Base-by-base conservation (phyloP, 192 early-diverging fungal species). In the Dissophora ornata region DNA sequence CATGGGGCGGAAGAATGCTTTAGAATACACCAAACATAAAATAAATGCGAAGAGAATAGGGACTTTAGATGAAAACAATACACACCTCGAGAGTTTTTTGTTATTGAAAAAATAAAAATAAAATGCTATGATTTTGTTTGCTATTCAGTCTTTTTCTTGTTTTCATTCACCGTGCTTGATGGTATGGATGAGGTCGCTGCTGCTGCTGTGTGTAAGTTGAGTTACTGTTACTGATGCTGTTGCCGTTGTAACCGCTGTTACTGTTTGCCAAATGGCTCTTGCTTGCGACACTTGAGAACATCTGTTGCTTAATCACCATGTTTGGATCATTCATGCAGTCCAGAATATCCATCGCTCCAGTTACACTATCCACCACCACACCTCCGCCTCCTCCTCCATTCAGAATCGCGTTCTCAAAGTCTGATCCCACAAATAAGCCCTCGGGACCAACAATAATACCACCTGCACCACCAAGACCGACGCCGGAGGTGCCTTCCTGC, bases 311-410 rank as follows among this genome's bases (percentile, higher is more conserved):
- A 13, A 44, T 22, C 33, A 58, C 12, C 40, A 69, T 12, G n/a
- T 59, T 45, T 15, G 67, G 65, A 30, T 67, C 67, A 19, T 69
- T 59, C 67, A 69, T 59, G 48, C 18, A 69, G 3, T 44, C 50
- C 46, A 69, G 28, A 42, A 42, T 36, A 2, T 48, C 45, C 58
- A 33, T 30, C 8, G 25, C 0, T 4, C 44, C 58, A 32, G 13
- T 19, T 13, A 41, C 42, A 21, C 24, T 5, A 26, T 24, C 38
- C 10, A 42, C 56, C 2, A 40, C 56, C 25, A 40, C 24, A 42
- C 36, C 56, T 18, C 15, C 16, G 40, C 16, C 6, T 24, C 38
- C 5, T 42, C 24, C 13, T 16, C 40, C 36, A 13, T 38, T 38
- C 13, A 38, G 13, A 13, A 38, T 38, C 36, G 36, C 36, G 36